phyloP scores from a whole-genome alignment of 2,329 filamentous ascomycete species.

The Cordyceps cateniannulata region DNA sequence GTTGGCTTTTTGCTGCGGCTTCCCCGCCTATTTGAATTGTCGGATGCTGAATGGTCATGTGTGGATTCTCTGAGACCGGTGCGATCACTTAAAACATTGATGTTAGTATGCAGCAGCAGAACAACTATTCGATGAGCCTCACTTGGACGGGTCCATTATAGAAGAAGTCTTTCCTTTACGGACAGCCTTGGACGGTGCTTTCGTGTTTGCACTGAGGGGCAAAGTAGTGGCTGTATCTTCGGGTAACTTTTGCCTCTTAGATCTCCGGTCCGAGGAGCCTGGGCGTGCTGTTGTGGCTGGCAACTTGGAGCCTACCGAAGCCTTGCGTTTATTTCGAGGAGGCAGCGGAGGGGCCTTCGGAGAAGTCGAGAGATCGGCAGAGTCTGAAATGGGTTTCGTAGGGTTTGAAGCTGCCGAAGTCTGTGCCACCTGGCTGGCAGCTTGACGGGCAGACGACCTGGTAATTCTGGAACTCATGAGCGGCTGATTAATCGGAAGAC shows the following conservation, averaged over 20 bases:
- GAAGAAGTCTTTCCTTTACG: slow-evolving; percentile 53
- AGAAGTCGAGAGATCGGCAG: slow-evolving; percentile 31
- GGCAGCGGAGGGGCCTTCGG: slow-evolving; percentile 35
- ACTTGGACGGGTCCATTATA: slow-evolving; percentile 71
- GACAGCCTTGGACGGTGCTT: slow-evolving; percentile 38
- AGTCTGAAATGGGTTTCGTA: slow-evolving; percentile 31
- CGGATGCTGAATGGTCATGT: neutral
- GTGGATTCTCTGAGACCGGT: neutral
- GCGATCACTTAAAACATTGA: neutral
- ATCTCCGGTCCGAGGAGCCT: slow-evolving; percentile 46
- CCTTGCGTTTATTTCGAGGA: slow-evolving; percentile 80
- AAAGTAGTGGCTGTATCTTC: slow-evolving; percentile 29
- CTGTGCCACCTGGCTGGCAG: slow-evolving; percentile 56
- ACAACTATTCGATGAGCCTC: slow-evolving; percentile 24
- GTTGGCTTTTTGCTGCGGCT: slow-evolving; percentile 7
- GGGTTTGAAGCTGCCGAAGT: slow-evolving; percentile 35
- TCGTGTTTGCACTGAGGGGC: slow-evolving; percentile 24
- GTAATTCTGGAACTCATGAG: slow-evolving; percentile 97
- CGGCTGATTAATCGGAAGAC: slow-evolving; percentile 29
- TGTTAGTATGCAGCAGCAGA: slow-evolving; percentile 15
- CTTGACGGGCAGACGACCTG: slow-evolving; percentile 88
- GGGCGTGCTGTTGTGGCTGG: slow-evolving; percentile 27
- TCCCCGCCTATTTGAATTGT: neutral
- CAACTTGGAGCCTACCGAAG: slow-evolving; percentile 45
- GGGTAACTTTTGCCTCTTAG: slow-evolving; percentile 65